These are phyloP conservation scores for Acanthochlamys bracteata DNA, from an alignment of 106 monocot genomes.

Conservation along the genomic window DNA sequence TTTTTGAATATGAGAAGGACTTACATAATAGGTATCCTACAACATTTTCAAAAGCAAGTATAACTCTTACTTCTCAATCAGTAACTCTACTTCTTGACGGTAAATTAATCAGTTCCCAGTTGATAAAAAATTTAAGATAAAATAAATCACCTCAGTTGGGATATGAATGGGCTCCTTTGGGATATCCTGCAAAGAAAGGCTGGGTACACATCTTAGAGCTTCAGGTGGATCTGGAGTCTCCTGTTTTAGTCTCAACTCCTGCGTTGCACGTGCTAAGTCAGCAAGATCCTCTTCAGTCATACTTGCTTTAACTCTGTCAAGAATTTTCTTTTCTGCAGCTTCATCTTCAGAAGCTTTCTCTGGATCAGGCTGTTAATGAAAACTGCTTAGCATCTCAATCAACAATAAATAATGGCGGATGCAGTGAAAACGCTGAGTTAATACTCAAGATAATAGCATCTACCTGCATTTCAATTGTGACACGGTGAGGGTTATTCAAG, in stretches of 20 bases:
- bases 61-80: too few species aligned
- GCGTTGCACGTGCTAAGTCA: conserved; percentile 73
- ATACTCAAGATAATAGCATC: neutral
- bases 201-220: conserved; percentile 86
- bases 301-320: conserved; percentile 69
- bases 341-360: conserved; percentile 84
- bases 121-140: too few species aligned
- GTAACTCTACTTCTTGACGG: too few species aligned
- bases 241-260: conserved; percentile 88
- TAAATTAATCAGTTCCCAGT: too few species aligned
- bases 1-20: too few species aligned
- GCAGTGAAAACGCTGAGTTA: too few species aligned
- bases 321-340: conserved; percentile 65
- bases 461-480: conserved; percentile 96
- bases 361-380: conserved; percentile 80
- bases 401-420: too few species aligned
- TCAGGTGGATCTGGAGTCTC: conserved; percentile 99
- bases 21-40: too few species aligned
- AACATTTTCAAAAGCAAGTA: too few species aligned
- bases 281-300: conserved; percentile 97
- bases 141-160: conserved; percentile 60
- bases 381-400: neutral
- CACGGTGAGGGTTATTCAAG: conserved; percentile 82
- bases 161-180: conserved; percentile 81
- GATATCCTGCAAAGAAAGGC: conserved; percentile 84